phyloP scores from a whole-genome alignment of 768 basidiomycete species.

The Agrocybe praecox region DNA sequence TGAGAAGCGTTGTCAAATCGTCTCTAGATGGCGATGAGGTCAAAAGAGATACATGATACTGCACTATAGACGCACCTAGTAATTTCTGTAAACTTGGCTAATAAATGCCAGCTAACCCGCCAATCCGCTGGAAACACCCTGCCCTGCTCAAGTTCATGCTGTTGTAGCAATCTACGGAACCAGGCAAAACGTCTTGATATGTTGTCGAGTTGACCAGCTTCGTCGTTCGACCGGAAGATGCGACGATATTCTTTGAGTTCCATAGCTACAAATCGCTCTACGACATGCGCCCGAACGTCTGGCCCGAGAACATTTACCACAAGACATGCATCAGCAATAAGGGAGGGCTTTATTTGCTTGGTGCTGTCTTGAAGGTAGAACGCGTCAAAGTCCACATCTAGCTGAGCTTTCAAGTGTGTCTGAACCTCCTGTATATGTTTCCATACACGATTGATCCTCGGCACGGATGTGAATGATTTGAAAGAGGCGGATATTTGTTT shows the following conservation, averaged over 20 bases:
- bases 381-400: slow-evolving; percentile 90
- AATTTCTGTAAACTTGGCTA: slow-evolving; percentile 87
- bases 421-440: slow-evolving; percentile 82
- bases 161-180: slow-evolving; percentile 85
- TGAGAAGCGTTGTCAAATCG: slow-evolving; percentile 79
- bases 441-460: slow-evolving; percentile 76
- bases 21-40: slow-evolving; percentile 50
- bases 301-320: slow-evolving; percentile 87
- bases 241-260: slow-evolving; percentile 96
- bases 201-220: slow-evolving; percentile 97
- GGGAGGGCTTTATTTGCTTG: slow-evolving; percentile 61
- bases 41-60: too few relatives aligned
- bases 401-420: slow-evolving; percentile 74
- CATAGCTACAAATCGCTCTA: slow-evolving; percentile 87
- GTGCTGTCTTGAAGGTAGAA: slow-evolving; percentile 83
- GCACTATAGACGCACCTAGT: slow-evolving; percentile 60
- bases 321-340: slow-evolving; percentile 82
- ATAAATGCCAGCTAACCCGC: slow-evolving; percentile 82
- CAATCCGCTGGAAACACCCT: slow-evolving; percentile 84
- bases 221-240: slow-evolving; percentile 91
- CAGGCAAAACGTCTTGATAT: slow-evolving; percentile 91
- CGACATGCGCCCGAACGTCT: slow-evolving; percentile 78
- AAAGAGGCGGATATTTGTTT: slow-evolving; percentile 84
- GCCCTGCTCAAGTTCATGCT: slow-evolving; percentile 87
- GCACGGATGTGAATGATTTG: slow-evolving; percentile 76